Percentiles rank a stretch among this genome's conserved stretches.
These are phyloP conservation scores for Fusarium hostae DNA, from an alignment of 2,329 filamentous ascomycete genomes.

Conservation along the genomic window DNA sequence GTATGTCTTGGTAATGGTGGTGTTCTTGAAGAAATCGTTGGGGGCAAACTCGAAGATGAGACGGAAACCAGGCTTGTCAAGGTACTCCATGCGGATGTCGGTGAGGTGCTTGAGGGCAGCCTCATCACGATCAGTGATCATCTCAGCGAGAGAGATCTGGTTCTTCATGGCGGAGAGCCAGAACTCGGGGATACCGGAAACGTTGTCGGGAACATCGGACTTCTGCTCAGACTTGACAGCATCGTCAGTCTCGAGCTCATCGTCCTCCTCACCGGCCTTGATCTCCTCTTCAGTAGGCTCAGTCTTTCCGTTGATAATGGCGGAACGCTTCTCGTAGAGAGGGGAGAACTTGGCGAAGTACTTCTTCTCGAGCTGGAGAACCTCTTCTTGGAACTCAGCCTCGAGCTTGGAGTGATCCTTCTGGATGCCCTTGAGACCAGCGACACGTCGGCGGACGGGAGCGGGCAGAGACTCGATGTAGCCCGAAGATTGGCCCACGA, in stretches of 20 bases:
- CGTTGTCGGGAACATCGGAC: conserved; percentile 63
- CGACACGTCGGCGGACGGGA: conserved; percentile 90
- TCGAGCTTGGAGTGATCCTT: conserved; percentile 99
- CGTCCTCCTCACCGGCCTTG: conserved; percentile 83
- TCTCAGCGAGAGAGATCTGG: conserved; percentile 94
- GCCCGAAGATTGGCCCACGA: conserved; percentile 94
- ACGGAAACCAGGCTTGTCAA: conserved; percentile 97
- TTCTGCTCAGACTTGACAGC: conserved; percentile 67
- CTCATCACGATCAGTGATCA: conserved; percentile 98
- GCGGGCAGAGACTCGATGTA: conserved; percentile 96
- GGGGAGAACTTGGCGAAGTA: conserved; percentile 99
- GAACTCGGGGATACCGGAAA: conserved; percentile 95
- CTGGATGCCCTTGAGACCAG: conserved; percentile 96
- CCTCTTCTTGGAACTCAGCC: conserved; percentile 98
- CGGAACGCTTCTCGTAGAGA: conserved; percentile 92
- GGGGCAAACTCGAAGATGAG: conserved; percentile 96
- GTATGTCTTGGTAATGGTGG: conserved; percentile 97
- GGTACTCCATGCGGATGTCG: conserved; percentile 99
- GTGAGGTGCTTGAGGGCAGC: conserved; percentile 87
- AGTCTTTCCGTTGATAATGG: conserved; percentile 86
- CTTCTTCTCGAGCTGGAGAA: conserved; percentile 98
- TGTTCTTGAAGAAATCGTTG: conserved; percentile 98
- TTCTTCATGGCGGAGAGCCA: conserved; percentile 99
- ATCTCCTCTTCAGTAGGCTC: conserved; percentile 92
- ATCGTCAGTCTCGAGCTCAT: conserved; percentile 78